These are phyloP conservation scores for Linum lewisii DNA, from an alignment of 345 rosid genomes.

Conservation along the genomic window DNA sequence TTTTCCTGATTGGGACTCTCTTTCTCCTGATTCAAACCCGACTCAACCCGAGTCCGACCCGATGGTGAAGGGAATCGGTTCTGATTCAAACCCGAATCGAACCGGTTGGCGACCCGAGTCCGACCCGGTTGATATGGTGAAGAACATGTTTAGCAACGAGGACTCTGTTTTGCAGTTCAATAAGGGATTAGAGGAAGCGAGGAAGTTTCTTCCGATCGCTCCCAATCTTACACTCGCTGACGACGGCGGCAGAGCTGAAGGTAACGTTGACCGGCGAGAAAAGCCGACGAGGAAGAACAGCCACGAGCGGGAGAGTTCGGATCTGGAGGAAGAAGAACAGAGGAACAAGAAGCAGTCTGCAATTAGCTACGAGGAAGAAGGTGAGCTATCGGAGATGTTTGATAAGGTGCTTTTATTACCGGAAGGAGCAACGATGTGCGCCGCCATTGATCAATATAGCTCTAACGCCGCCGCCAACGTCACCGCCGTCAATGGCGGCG, in stretches of 20 bases:
- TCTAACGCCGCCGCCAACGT: background rate
- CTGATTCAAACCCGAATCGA: background rate
- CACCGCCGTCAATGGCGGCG: background rate
- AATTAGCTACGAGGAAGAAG: background rate
- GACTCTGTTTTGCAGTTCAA: constrained; percentile 58
- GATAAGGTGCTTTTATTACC: constrained; percentile 2
- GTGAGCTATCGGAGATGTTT: constrained; percentile 1
- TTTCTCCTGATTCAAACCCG: background rate
- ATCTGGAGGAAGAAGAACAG: background rate
- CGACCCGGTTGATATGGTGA: constrained; percentile 21
- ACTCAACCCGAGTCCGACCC: background rate
- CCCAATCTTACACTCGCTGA: background rate
- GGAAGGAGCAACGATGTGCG: background rate
- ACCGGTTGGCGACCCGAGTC: too few relatives aligned
- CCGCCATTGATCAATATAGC: too few relatives aligned
- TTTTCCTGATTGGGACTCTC: background rate
- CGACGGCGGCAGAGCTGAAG: background rate
- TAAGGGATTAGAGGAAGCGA: constrained; percentile 78
- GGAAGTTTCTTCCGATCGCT: constrained; percentile 67
- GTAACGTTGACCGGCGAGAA: background rate
- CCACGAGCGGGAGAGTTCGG: background rate
- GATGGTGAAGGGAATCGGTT: background rate
- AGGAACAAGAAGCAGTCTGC: constrained; percentile 1
- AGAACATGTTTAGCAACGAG: constrained; percentile 40
- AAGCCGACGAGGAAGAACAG: background rate